A percentile compares a stretch with the other conserved stretches of the same genome.
phyloP scores from a whole-genome alignment of 2,329 filamentous ascomycete genomes.

The Zymoseptoria passerinii region DNA sequence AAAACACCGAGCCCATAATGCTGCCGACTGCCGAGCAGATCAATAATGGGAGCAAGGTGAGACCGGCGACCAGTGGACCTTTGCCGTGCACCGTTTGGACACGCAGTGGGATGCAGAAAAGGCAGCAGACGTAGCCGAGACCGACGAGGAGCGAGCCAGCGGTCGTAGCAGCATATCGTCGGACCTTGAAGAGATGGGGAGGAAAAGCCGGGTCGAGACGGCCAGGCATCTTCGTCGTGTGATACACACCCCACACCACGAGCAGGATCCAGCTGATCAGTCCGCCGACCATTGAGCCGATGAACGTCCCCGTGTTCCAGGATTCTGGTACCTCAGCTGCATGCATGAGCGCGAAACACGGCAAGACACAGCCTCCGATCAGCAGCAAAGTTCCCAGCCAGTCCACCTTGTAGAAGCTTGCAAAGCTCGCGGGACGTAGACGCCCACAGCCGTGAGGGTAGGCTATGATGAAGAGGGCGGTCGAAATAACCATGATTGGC shows the following conservation, averaged over 20 bases:
- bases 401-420: background rate
- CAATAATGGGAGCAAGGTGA: constrained; percentile 17
- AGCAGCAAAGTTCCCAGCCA: background rate
- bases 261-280: background rate
- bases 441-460: constrained; percentile 38
- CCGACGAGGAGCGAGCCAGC: constrained; percentile 11
- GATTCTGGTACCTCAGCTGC: background rate
- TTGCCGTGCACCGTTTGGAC: constrained; percentile 18
- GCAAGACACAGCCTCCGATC: background rate
- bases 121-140: constrained; percentile 15
- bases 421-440: background rate
- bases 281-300: background rate
- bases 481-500: constrained; percentile 42
- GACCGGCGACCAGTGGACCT: constrained; percentile 14
- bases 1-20: constrained; percentile 7
- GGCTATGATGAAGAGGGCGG: constrained; percentile 40
- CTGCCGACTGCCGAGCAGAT: constrained; percentile 12
- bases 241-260: background rate
- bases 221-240: background rate
- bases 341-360: background rate
- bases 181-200: background rate
- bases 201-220: constrained; percentile 1
- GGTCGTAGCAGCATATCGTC: constrained; percentile 1
- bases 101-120: constrained; percentile 18
- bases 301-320: background rate